A percentile compares a stretch with the other conserved stretches of the same genome.
Conservation (phyloP, 1,139 yeast genomes). For the Saccharomyces hybrid region DNA sequence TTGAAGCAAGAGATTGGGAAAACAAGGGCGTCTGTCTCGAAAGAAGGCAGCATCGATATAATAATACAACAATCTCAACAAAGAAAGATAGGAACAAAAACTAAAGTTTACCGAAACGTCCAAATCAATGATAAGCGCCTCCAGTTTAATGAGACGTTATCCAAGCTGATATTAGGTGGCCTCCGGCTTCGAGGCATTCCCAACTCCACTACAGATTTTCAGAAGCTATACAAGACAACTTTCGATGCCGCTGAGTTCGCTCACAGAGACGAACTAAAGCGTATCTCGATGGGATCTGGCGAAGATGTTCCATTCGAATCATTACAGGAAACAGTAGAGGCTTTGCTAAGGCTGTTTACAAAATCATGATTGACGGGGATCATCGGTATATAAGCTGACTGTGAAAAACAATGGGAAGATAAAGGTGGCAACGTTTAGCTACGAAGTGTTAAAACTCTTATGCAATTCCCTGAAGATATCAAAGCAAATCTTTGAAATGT, state of each 20-base stretch:
- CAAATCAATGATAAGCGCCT: slow-evolving; percentile 18
- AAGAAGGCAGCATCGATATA: slow-evolving; percentile 14
- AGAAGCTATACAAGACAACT: slow-evolving; percentile 27
- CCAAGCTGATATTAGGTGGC: slow-evolving; percentile 28
- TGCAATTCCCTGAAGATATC: background rate
- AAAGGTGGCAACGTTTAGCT: background rate
- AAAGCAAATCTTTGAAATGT: slow-evolving; percentile 6
- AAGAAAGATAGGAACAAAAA: slow-evolving; percentile 10
- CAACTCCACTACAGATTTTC: slow-evolving; percentile 22
- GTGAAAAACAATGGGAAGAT: background rate
- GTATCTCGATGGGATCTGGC: slow-evolving; percentile 6
- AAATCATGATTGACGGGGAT: slow-evolving; percentile 10
- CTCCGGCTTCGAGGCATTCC: slow-evolving; percentile 28
- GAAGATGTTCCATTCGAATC: slow-evolving; percentile 19
- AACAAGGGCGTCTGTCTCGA: background rate
- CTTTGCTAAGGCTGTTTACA: slow-evolving; percentile 21
- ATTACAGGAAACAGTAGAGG: slow-evolving; percentile 27
- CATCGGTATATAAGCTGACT: background rate
- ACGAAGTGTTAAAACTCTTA: background rate
- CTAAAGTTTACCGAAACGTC: slow-evolving; percentile 12
- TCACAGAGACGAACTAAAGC: slow-evolving; percentile 21
- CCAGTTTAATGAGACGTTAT: slow-evolving; percentile 25
- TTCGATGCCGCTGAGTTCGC: slow-evolving; percentile 29
- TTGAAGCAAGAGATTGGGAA: background rate
- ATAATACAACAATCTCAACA: slow-evolving; percentile 16